A percentile compares a stretch with the other conserved stretches of the same genome.
Evolutionary conservation across 345 rosid genomes (phyloP).

Genomic region (Salix suchowensis): DNA sequence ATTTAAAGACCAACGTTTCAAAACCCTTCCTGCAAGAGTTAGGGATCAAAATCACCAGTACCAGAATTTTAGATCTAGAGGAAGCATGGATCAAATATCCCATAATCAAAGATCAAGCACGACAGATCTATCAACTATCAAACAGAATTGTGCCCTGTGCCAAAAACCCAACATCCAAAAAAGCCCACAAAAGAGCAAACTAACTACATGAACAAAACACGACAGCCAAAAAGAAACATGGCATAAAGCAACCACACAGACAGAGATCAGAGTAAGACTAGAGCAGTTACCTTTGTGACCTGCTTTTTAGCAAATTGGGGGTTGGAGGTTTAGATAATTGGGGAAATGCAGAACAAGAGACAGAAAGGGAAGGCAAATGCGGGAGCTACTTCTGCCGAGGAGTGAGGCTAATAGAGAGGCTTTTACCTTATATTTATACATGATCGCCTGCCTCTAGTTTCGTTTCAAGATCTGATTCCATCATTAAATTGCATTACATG

Average conservation of each 20-base stretch:
- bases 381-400: neutral
- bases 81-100: neutral
- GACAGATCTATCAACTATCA: neutral
- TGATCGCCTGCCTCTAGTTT: neutral
- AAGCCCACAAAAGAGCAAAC: neutral
- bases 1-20: neutral
- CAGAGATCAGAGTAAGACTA: neutral
- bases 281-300: neutral
- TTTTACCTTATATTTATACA: neutral
- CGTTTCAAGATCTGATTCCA: neutral
- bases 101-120: neutral
- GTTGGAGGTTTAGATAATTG: neutral
- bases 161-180: neutral
- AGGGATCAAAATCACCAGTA: neutral
- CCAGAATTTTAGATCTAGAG: slow-evolving; percentile 1
- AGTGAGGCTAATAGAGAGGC: neutral
- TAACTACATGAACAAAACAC: neutral
- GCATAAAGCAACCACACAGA: neutral
- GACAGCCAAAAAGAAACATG: neutral
- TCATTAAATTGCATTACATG: neutral
- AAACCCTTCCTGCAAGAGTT: neutral
- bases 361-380: neutral
- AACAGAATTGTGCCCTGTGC: neutral
- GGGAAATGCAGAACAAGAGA: neutral
- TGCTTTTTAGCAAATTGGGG: neutral